phyloP scores from a whole-genome alignment of 768 basidiomycete species.

The Suillus americanus region DNA sequence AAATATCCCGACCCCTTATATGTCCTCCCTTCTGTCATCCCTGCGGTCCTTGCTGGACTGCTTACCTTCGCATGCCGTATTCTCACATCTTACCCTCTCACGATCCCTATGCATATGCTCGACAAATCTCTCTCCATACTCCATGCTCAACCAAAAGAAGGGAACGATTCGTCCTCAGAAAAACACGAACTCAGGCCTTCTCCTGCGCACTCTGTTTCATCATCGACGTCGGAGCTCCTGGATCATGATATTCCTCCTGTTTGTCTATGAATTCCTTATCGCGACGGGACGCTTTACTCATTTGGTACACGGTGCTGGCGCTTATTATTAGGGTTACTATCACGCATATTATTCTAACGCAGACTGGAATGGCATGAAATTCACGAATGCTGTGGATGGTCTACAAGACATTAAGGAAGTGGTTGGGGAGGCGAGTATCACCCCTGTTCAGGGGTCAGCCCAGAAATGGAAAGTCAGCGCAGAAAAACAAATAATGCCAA shows the following conservation, averaged over 20 bases:
- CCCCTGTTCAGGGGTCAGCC: slow-evolving; percentile 20
- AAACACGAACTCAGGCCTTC: slow-evolving; percentile 29
- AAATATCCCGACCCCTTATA: slow-evolving; percentile 28
- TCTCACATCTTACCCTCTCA: slow-evolving; percentile 49
- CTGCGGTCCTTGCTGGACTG: slow-evolving; percentile 33
- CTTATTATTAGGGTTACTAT: slow-evolving; percentile 42
- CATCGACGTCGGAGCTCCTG: slow-evolving; percentile 26
- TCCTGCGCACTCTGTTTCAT: slow-evolving; percentile 24
- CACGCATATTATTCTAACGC: slow-evolving; percentile 37
- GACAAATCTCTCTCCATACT: slow-evolving; percentile 36
- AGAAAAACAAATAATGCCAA: slow-evolving; percentile 36
- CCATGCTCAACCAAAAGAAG: slow-evolving; percentile 29
- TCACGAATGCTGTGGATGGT: slow-evolving; percentile 12
- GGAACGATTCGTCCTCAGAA: slow-evolving; percentile 26
- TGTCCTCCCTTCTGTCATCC: slow-evolving; percentile 30
- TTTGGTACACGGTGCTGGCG: slow-evolving; percentile 46
- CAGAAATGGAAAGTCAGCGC: slow-evolving; percentile 16
- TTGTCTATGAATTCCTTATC: slow-evolving; percentile 49
- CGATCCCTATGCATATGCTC: slow-evolving; percentile 43
- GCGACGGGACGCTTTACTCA: slow-evolving; percentile 38
- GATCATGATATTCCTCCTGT: slow-evolving; percentile 42
- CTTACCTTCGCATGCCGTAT: slow-evolving; percentile 49
- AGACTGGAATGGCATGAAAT: slow-evolving; percentile 25
- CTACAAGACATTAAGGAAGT: slow-evolving; percentile 1
- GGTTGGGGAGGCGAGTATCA: not conserved